Evolutionary conservation across 176 grass and related monocot species (phyloP).

Genomic region (Zizania latifolia): DNA sequence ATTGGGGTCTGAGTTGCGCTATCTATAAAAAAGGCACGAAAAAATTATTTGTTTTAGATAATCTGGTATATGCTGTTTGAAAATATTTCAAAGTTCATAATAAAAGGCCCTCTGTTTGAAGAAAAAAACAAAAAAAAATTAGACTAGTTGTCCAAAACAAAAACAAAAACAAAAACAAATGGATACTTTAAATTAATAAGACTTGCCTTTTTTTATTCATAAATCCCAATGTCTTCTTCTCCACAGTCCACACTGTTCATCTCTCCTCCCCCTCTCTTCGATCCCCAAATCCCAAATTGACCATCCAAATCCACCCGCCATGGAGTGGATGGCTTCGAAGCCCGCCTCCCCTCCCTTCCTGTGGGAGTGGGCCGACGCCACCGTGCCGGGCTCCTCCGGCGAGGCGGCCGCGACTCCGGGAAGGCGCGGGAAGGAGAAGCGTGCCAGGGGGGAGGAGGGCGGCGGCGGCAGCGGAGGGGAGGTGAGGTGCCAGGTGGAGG

Average conservation of each 20-base stretch:
- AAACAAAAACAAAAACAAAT: not conserved
- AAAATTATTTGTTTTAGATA: no score
- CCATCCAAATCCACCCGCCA: conserved; percentile 20
- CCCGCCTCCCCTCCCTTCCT: conserved; percentile 42
- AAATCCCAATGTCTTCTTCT: conserved; percentile 22
- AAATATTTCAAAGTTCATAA: no score
- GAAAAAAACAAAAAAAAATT: no score
- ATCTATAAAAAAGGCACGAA: no score
- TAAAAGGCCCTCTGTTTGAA: not conserved
- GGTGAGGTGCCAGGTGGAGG: conserved; percentile 76
- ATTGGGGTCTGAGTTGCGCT: no score
- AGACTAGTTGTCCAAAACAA: no score
- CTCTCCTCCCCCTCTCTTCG: conserved; percentile 18
- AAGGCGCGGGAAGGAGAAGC: conserved; percentile 43
- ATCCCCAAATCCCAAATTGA: conserved; percentile 58
- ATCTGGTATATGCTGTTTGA: no score
- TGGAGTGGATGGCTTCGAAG: conserved; percentile 42
- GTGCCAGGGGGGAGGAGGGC: conserved; percentile 31
- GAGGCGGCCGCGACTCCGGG: conserved; percentile 13
- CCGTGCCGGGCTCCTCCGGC: conserved; percentile 27
- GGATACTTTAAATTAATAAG: conserved; percentile 16
- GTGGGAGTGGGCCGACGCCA: conserved; percentile 75
- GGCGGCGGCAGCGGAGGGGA: conserved; percentile 6
- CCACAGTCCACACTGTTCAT: conserved; percentile 47
- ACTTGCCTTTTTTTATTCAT: conserved; percentile 38